Evolutionary conservation across 2,329 filamentous ascomycete genomes (phyloP), one percentile per base, ranked within the genome.

Genomic region (Dactylellina drechsleri): DNA sequence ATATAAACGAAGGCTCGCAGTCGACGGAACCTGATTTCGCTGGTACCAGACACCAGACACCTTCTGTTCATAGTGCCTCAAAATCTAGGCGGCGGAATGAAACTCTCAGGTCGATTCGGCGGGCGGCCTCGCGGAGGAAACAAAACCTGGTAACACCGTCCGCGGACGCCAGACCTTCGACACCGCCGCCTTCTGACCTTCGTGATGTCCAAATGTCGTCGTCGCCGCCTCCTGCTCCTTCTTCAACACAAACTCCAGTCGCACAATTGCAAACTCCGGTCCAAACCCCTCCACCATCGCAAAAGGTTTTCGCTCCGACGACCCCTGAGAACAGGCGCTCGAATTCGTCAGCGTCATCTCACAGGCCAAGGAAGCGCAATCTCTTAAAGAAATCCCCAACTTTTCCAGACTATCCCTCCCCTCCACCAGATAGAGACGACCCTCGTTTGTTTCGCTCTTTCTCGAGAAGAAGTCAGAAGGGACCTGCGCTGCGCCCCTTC

Each of bases 291-390:
- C 71, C 71, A 40, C 58, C 71, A 49, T 75, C 71, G 43, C 71
- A 65, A 52, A 52, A 49, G 28, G 40, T 26, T 40, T 66, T 66
- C 43, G 40, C 68, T 62, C 61, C 61, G 12, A 28, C 43, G 20
- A 66, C 71, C 71, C 64, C 64, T 75, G 71, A 75, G 57, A 64
- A 61, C 70, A 60, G 71, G 56, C 71, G 71, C 16, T 77, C 78
- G 26, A 77, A 77, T 56, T 79, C 78, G 41, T 79, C 77, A 28
- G 70, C 76, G 10, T 79, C 78, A 26, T 78, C 77, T 23, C 71
- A 77, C 64, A 74, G 76, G 36, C 78, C 75, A 16, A 64, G 71
- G 23, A 75, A 75, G 71, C 71, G 71, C 64, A 68, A 64, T 47
- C 58, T 75, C 23, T 31, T 67, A 4, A 62, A 64, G 53, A 75